phyloP scores from a whole-genome alignment of 345 rosid genomes.

The Eutrema japonicum region DNA sequence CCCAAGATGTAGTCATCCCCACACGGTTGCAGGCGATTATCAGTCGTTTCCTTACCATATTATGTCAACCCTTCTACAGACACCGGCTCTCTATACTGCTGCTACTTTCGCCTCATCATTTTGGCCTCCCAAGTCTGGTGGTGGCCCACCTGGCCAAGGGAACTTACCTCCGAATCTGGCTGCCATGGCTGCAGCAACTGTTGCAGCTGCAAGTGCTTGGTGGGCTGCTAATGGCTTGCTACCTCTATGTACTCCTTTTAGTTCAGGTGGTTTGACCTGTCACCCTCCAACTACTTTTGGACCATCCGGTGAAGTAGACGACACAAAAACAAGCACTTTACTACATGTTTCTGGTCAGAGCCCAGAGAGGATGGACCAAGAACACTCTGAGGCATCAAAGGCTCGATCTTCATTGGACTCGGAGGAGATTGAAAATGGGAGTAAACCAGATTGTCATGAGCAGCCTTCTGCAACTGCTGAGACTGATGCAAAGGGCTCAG shows the following conservation, averaged over 20 bases:
- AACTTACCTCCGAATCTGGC: conserved; percentile 65
- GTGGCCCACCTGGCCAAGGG: conserved; percentile 49
- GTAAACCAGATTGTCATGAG: conserved; percentile 49
- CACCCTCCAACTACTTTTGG: conserved; percentile 54
- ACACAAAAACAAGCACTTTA: conserved; percentile 44
- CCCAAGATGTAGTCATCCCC: conserved; percentile 49
- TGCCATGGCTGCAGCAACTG: conserved; percentile 85
- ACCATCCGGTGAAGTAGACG: conserved; percentile 47
- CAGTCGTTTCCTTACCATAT: conserved; percentile 74
- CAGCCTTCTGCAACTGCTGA: conserved; percentile 46
- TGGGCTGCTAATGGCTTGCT: conserved; percentile 95
- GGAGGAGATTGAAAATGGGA: conserved; percentile 50
- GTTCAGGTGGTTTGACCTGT: conserved; percentile 58
- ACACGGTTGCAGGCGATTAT: conserved; percentile 55
- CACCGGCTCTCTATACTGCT: conserved; percentile 84
- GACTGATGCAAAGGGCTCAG: conserved; percentile 57
- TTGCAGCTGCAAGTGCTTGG: conserved; percentile 98
- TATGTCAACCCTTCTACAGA: conserved; percentile 71
- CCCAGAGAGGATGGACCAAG: conserved; percentile 47
- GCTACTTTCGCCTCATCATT: conserved; percentile 80
- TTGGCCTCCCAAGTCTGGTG: conserved; percentile 48
- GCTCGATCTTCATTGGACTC: conserved; percentile 58
- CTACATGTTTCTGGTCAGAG: conserved; percentile 50
- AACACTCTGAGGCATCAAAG: conserved; percentile 57
- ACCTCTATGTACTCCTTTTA: conserved; percentile 75